Evolutionary conservation across 164 flowering plant species (phyloP).

Genomic region (Kalanchoe fedtschenkoi): DNA sequence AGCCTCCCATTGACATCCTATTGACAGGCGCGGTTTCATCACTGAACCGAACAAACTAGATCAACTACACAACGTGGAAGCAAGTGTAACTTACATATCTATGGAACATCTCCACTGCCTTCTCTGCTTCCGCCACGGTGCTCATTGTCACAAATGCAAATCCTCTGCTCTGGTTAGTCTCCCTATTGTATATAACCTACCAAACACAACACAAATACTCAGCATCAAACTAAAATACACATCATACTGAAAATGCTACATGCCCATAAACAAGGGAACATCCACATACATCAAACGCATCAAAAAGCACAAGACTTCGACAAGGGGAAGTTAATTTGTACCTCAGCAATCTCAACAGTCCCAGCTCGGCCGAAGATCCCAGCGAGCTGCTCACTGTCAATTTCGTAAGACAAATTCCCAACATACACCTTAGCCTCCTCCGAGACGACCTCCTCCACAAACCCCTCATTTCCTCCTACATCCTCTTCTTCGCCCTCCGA

Average conservation of each 20-base stretch:
- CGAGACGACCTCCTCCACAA: neutral
- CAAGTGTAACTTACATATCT: conserved; percentile 44
- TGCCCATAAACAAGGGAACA: neutral
- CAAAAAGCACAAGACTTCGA: neutral
- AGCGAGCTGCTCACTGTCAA: conserved; percentile 65
- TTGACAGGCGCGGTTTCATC: neutral
- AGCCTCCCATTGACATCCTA: conserved; percentile 73
- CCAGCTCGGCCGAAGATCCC: conserved; percentile 69
- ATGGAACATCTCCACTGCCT: conserved; percentile 63
- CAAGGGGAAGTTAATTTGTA: conserved; percentile 4
- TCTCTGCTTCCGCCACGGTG: conserved; percentile 83
- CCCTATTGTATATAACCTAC: conserved; percentile 67
- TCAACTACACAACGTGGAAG: too few relatives aligned
- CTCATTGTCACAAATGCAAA: conserved; percentile 95
- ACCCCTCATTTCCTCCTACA: neutral
- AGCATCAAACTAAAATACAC: neutral
- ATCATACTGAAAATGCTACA: too few relatives aligned
- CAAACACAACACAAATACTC: conserved; percentile 7
- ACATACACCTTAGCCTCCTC: conserved; percentile 83
- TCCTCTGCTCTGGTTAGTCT: conserved; percentile 75
- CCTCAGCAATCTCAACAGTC: conserved; percentile 76
- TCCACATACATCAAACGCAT: neutral
- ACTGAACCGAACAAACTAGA: neutral
- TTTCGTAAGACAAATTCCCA: conserved; percentile 84
- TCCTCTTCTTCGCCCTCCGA: neutral